These are phyloP conservation scores for Furcasterigmium sp. DNA, from an alignment of 2,329 filamentous ascomycete genomes.

Conservation along the genomic window DNA sequence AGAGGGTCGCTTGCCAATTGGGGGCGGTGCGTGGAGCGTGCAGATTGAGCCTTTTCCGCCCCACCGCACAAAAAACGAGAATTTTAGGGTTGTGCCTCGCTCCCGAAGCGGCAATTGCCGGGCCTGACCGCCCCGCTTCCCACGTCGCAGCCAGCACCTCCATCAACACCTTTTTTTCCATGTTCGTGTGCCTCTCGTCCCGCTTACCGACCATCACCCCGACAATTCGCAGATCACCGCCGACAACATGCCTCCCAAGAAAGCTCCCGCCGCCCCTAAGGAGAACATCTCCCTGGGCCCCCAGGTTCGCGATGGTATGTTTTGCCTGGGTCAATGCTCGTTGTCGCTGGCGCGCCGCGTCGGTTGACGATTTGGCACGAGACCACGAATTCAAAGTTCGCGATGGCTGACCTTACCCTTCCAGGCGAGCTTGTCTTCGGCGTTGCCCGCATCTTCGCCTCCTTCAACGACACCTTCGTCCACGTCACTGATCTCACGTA, in stretches of 20 bases:
- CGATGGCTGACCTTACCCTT: slow-evolving; percentile 11
- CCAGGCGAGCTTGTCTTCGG: slow-evolving; percentile 94
- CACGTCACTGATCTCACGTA: slow-evolving; percentile 99
- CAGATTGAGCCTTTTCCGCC: no score
- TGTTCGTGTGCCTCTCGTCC: slow-evolving; percentile 4
- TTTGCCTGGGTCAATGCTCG: slow-evolving; percentile 26
- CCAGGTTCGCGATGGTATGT: slow-evolving; percentile 88
- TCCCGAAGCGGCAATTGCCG: slow-evolving; percentile 1
- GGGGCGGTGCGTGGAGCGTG: neutral
- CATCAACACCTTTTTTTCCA: slow-evolving; percentile 2
- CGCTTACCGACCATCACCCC: slow-evolving; percentile 15
- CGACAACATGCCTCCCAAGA: slow-evolving; percentile 77
- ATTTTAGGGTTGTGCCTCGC: no score
- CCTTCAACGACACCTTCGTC: slow-evolving; percentile 91
- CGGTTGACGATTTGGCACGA: slow-evolving; percentile 61
- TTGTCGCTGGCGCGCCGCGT: slow-evolving; percentile 48
- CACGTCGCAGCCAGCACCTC: slow-evolving; percentile 5
- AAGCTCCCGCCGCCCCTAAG: slow-evolving; percentile 80
- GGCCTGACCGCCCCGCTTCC: neutral
- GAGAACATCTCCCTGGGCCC: slow-evolving; percentile 99
- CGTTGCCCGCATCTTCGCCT: slow-evolving; percentile 96
- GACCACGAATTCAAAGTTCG: slow-evolving; percentile 2
- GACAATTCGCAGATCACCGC: slow-evolving; percentile 17
- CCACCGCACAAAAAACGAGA: no score
- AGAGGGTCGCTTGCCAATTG: neutral